phyloP scores from a whole-genome alignment of 345 rosid species.

The Eucalyptus pauciflora region DNA sequence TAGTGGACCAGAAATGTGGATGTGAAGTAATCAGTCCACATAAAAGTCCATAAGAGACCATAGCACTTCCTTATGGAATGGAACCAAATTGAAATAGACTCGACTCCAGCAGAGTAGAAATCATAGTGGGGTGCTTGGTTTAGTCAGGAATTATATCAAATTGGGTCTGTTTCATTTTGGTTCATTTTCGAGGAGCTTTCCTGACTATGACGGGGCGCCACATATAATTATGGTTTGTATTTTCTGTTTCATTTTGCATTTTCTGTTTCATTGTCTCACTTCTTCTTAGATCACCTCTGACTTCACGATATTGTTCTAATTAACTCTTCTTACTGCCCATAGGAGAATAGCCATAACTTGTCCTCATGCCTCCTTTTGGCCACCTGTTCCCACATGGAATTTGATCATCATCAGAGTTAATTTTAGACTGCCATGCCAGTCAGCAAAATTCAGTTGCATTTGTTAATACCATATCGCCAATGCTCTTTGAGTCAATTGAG shows the following conservation, averaged over 20 bases:
- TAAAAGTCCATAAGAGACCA: neutral
- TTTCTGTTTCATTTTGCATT: neutral
- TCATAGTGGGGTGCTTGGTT: neutral
- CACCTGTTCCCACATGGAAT: neutral
- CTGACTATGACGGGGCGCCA: neutral
- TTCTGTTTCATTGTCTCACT: neutral
- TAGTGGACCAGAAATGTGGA: neutral
- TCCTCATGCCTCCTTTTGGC: neutral
- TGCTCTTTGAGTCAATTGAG: neutral
- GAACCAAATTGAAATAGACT: neutral
- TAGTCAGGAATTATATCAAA: neutral
- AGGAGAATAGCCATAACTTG: neutral
- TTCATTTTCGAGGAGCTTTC: neutral
- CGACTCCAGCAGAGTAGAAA: neutral
- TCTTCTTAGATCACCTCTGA: neutral
- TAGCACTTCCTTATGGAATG: neutral
- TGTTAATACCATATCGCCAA: neutral
- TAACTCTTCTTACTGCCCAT: neutral
- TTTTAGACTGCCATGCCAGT: neutral
- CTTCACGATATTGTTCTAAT: neutral
- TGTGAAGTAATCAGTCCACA: neutral
- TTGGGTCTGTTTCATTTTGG: neutral
- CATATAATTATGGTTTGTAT: neutral
- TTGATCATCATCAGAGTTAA: neutral
- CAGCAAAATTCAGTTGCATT: neutral